Conservation (phyloP, 2,329 filamentous ascomycete species). For the Ophiosphaerella narmari region DNA sequence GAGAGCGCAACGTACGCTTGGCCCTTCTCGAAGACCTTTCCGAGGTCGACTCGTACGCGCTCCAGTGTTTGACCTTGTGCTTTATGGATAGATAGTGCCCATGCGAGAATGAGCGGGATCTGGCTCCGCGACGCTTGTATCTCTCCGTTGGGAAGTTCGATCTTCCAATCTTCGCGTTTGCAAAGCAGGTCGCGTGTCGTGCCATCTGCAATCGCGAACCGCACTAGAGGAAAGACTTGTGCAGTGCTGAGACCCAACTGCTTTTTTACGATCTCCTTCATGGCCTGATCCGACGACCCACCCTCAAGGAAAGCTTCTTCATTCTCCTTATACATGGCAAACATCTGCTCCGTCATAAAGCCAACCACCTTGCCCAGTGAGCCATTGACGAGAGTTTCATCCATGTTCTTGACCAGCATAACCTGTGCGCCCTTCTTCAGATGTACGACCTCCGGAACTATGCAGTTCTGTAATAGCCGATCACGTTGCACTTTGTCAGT, state of each 20-base stretch:
- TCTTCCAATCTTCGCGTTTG: constrained; percentile 90
- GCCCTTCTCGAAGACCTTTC: constrained; percentile 92
- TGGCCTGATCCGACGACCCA: constrained; percentile 47
- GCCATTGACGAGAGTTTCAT: constrained; percentile 91
- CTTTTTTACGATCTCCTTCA: constrained; percentile 55
- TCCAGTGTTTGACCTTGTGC: constrained; percentile 94
- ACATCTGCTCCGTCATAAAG: constrained; percentile 74
- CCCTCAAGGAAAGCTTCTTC: constrained; percentile 60
- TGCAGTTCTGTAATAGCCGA: constrained; percentile 83
- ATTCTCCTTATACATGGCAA: constrained; percentile 62
- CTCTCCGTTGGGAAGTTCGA: constrained; percentile 93
- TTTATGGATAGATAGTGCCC: constrained; percentile 97
- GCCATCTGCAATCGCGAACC: constrained; percentile 80
- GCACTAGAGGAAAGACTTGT: constrained; percentile 78
- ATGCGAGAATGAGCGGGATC: constrained; percentile 86
- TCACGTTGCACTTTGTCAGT: constrained; percentile 71
- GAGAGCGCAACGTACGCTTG: constrained; percentile 97
- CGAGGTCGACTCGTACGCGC: constrained; percentile 90
- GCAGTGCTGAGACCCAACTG: constrained; percentile 54
- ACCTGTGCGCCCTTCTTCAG: constrained; percentile 94
- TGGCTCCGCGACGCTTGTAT: constrained; percentile 81
- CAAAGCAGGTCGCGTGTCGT: constrained; percentile 77
- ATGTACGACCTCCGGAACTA: constrained; percentile 80
- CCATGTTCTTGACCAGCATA: constrained; percentile 99
- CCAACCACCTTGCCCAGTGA: constrained; percentile 83